Evolutionary conservation across 169 alveolate species (phyloP), one percentile per base, ranked within the genome.

Genomic region (Plasmodium vivax): DNA sequence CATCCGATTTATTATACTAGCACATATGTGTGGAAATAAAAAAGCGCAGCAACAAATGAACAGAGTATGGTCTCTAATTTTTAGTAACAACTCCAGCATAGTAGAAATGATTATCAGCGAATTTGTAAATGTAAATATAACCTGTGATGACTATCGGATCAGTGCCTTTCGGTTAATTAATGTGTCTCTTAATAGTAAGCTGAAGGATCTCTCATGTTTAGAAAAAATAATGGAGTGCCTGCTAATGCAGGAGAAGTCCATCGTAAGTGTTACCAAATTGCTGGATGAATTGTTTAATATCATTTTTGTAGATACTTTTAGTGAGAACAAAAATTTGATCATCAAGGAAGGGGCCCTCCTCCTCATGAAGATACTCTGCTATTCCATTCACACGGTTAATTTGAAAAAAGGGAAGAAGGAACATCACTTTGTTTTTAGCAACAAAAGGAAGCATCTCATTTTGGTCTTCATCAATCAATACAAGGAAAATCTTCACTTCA

Each of bases 31-130:
- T 84, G 98, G 98, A 9, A 83, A 95, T 82, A 77, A 79, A 12
- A 58, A 82, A 41, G 97, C 97, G 19, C 93, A 92, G 27, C 92
- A 84, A 71, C 88, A 95, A 45, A 92, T 96, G 88, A 95, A 96
- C 45, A 74, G 75, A 75, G 97, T 95, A 36, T 96, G 98, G 98
- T 96, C 95, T 14, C 92, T 96, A n/a, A 93, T 96, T 27, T 96
- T 96, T 96, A 93, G 97, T n/a, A 96, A 94, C 38, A 96, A 96
- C 93, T 96, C 85, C 43, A 93, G 92, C 51, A 96, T 96, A 38
- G 96, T 95, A 16, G 98, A 96, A 41, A 77, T 96, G n/a, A 97
- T 96, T 51, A 68, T 95, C 5, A 80, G 43, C 30, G 98, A 96
- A 93, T 96, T 96, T 80, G 75, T 90, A 16, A 81, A 90, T 81